A percentile compares a stretch with the other conserved stretches of the same genome.
Evolutionary conservation across 208 protist species (phyloP).

Genomic region (Leishmania lainsoni): DNA sequence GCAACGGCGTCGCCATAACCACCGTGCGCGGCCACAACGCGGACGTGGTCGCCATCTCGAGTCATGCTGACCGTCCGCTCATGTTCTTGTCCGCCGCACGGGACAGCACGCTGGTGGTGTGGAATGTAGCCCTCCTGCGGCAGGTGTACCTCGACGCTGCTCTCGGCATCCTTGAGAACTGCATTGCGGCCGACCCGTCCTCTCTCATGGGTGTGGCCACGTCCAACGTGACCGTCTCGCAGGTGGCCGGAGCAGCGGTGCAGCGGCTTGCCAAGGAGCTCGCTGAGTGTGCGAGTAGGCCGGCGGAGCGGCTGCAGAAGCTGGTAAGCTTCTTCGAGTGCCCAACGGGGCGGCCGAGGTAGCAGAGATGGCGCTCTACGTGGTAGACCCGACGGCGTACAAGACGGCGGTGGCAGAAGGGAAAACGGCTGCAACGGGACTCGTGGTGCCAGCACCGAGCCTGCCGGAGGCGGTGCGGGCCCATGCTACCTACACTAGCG

Average conservation of each 20-base stretch:
- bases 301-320: conserved; percentile 58
- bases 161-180: conserved; percentile 62
- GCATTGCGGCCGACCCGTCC: conserved; percentile 52
- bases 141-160: conserved; percentile 75
- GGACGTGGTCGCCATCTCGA: conserved; percentile 81
- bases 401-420: conserved; percentile 26
- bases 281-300: conserved; percentile 41
- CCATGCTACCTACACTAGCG: conserved; percentile 51
- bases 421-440: conserved; percentile 32
- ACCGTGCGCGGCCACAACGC: conserved; percentile 83
- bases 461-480: conserved; percentile 51
- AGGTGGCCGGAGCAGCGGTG: conserved; percentile 54
- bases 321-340: conserved; percentile 82
- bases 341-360: conserved; percentile 72
- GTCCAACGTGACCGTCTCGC: conserved; percentile 36
- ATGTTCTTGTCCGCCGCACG: conserved; percentile 86
- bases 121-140: conserved; percentile 73
- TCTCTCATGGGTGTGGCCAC: conserved; percentile 55
- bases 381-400: conserved; percentile 48
- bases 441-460: conserved; percentile 51
- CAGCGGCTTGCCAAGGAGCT: conserved; percentile 63
- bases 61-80: conserved; percentile 88
- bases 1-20: conserved; percentile 60
- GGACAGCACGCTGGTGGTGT: conserved; percentile 90
- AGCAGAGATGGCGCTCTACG: conserved; percentile 46